Conservation (phyloP, 495 filamentous ascomycete species). For the Terfezia boudieri region DNA sequence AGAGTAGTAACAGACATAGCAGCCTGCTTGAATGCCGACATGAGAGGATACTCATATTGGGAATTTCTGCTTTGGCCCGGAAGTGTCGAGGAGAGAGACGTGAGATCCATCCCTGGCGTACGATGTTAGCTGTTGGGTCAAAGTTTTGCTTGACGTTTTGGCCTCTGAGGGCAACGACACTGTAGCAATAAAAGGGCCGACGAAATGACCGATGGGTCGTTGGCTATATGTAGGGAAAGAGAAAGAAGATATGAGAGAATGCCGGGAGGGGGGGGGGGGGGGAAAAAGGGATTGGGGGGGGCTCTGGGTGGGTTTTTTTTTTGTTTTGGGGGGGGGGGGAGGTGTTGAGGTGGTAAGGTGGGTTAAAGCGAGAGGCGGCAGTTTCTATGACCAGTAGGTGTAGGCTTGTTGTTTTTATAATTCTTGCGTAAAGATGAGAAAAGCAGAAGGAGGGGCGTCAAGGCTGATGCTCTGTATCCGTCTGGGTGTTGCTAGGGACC, state of each 20-base stretch:
- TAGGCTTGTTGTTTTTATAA: no score
- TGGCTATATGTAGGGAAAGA: background rate
- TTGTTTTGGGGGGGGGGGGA: no score
- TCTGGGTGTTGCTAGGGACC: no score
- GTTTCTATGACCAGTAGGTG: no score
- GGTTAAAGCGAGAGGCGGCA: no score
- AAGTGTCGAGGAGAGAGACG: slow-evolving; percentile 19
- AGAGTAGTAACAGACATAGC: slow-evolving; percentile 89
- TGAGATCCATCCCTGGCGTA: slow-evolving; percentile 13
- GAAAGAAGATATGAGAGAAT: background rate
- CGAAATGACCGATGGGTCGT: background rate
- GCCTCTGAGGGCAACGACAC: background rate
- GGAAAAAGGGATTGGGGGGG: background rate
- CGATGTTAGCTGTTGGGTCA: background rate
- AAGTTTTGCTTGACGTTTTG: background rate
- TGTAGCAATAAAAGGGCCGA: background rate
- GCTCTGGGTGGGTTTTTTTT: background rate
- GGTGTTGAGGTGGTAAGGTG: no score
- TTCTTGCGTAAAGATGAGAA: no score
- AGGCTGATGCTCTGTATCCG: no score
- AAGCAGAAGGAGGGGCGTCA: no score
- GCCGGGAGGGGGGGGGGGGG: no score
- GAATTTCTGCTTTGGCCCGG: slow-evolving; percentile 33
- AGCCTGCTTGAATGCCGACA: slow-evolving; percentile 75
- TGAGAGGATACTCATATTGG: slow-evolving; percentile 22